Base-by-base conservation (phyloP, 352 stramenopile genomes). In the Phytopythium ostracodes region DNA sequence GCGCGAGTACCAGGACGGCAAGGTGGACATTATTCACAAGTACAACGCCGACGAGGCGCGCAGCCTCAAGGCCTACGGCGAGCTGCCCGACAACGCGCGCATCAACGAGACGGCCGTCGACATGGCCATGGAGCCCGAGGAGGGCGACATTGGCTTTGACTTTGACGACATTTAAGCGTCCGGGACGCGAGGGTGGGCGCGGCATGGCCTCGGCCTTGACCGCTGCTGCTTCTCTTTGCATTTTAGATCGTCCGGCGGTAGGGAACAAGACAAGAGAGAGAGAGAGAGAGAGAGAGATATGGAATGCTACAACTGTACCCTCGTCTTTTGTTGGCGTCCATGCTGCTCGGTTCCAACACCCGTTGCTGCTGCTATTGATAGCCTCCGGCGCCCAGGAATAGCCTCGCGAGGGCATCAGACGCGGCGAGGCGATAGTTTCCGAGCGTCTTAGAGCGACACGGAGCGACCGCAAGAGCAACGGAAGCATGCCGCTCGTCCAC, bases 1-100 rank as follows among this genome's bases (percentile, higher is more conserved):
- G 67, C 88, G 98, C 73, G 97, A 99, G 71, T 99, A 99, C 87
- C 98, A 99, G 84, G 97, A 99, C 77, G 97, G 98, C 84, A 99
- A 99, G 81, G 96, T 98, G 54, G 97, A 99, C 73, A 94, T 99
- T 70, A 98, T 99, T 69, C 96, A 99, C 84, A 99, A 99, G 79
- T 98, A 99, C 85, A 96, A 97, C 65, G 96, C 93, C 11, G 96
- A 98, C 74, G 94, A 98, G 73, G 98, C 98, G n/a, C 90, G 97
- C 61, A 99, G 98, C 67, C 85, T 99, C 53, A 99, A 99, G 84
- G 96, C 98, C 42, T 99, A 99, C 81, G 97, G 97, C 71, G 98
- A 99, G 77, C 84, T 99, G 50, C 98, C 98, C n/a, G 97, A 99
- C 72, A 96, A 96, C 65, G 89, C 86, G 56, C 79, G 84, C 51